Percentiles rank a stretch among this genome's conserved stretches.
These are phyloP conservation scores for Phytopythium oedochilum DNA, from an alignment of 352 stramenopile genomes.

Conservation along the genomic window DNA sequence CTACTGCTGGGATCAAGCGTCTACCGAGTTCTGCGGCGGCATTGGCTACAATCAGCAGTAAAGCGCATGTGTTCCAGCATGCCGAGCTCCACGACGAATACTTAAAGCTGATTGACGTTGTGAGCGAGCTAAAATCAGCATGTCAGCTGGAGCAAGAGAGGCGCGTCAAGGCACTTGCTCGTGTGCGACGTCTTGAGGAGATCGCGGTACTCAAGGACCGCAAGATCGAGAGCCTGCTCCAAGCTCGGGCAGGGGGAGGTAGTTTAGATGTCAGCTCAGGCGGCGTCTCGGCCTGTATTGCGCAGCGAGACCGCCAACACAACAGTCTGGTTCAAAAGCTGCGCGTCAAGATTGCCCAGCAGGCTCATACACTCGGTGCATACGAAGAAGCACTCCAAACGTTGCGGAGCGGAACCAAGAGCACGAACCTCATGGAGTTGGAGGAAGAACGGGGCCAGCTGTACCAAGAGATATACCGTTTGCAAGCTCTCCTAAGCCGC, in stretches of 20 bases:
- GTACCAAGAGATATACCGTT: constrained; percentile 30
- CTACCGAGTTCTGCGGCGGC: constrained; percentile 18
- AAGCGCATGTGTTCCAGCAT: constrained; percentile 43
- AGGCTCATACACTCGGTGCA: constrained; percentile 37
- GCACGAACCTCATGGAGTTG: constrained; percentile 50
- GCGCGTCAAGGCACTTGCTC: constrained; percentile 40
- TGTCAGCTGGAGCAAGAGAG: constrained; percentile 48
- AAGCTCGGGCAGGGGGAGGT: constrained; percentile 6
- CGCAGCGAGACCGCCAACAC: constrained; percentile 41
- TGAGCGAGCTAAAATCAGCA: constrained; percentile 39
- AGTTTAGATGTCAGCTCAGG: neutral
- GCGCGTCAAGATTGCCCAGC: constrained; percentile 44
- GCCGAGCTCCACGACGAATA: constrained; percentile 60
- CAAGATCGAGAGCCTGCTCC: constrained; percentile 58
- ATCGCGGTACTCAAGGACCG: constrained; percentile 62
- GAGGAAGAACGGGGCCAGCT: constrained; percentile 54
- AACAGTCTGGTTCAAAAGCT: constrained; percentile 47
- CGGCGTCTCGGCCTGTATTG: constrained; percentile 5
- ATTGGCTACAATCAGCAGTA: constrained; percentile 23
- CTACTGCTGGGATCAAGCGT: constrained; percentile 10
- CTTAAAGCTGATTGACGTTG: constrained; percentile 44
- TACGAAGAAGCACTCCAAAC: constrained; percentile 64
- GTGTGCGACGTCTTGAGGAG: constrained; percentile 52
- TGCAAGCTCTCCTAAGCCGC: constrained; percentile 21
- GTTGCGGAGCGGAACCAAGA: constrained; percentile 39